A percentile compares a stretch with the other conserved stretches of the same genome.
These are phyloP conservation scores for Amanita thiersii DNA, from an alignment of 768 basidiomycete genomes.

Conservation along the genomic window DNA sequence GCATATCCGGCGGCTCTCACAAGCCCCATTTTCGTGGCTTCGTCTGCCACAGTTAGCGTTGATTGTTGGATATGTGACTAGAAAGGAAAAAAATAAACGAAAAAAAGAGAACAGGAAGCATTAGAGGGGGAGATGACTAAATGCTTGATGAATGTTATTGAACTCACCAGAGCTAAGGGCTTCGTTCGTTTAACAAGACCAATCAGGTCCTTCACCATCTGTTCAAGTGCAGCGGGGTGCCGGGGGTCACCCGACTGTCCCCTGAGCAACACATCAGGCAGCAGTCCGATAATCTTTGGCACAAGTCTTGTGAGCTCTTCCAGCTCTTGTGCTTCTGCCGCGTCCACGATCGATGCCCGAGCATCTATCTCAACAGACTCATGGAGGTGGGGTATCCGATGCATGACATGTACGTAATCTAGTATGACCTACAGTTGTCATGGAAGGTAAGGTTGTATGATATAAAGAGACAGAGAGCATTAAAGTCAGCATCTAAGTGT, in stretches of 20 bases:
- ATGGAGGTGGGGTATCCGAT: slow-evolving; percentile 47
- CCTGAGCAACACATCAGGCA: slow-evolving; percentile 56
- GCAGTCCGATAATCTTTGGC: slow-evolving; percentile 55
- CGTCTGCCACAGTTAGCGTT: slow-evolving; percentile 34
- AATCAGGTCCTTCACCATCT: slow-evolving; percentile 64
- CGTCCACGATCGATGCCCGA: slow-evolving; percentile 30
- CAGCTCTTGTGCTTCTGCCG: slow-evolving; percentile 40
- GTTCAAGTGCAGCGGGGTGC: slow-evolving; percentile 62
- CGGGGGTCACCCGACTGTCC: slow-evolving; percentile 48
- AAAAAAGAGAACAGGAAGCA: no score
- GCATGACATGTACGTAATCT: slow-evolving; percentile 64
- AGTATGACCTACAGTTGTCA: slow-evolving; percentile 44
- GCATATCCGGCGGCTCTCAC: slow-evolving; percentile 58
- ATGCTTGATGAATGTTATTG: background rate
- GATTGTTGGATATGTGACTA: slow-evolving; percentile 20
- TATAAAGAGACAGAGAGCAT: background rate
- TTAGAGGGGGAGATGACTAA: background rate
- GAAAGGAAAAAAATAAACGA: slow-evolving; percentile 2
- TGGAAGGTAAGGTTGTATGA: no score
- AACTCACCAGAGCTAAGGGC: slow-evolving; percentile 54
- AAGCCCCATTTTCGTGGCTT: slow-evolving; percentile 52
- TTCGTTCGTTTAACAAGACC: slow-evolving; percentile 48
- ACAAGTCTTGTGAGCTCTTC: slow-evolving; percentile 52
- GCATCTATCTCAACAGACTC: slow-evolving; percentile 32
- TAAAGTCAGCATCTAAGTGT: background rate